A percentile compares a stretch with the other conserved stretches of the same genome.
These are phyloP conservation scores for Carnegiea gigantea DNA, from an alignment of 179 eudicot species.

Conservation along the genomic window DNA sequence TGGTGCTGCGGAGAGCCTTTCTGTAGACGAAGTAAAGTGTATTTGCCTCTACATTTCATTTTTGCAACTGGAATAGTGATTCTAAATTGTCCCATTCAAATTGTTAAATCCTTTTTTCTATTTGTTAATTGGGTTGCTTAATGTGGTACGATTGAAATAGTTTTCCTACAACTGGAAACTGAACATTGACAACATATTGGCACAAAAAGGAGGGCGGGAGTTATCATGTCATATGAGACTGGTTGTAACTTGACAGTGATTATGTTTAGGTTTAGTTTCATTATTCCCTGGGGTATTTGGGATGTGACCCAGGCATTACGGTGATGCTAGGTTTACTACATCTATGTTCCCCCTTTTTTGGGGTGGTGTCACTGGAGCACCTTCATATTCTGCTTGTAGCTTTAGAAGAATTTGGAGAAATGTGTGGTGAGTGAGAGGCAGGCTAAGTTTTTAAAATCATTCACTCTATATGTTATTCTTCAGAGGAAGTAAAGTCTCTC, in stretches of 20 bases:
- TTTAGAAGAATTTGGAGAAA: neutral
- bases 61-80: neutral
- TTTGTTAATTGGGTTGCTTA: neutral
- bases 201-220: neutral
- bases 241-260: neutral
- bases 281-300: neutral
- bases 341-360: neutral
- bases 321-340: neutral
- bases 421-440: neutral
- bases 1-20: constrained; percentile 40
- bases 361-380: neutral
- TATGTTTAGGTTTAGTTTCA: neutral
- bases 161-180: too few relatives aligned
- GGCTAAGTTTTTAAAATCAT: neutral
- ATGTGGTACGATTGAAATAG: neutral
- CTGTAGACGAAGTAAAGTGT: constrained; percentile 50
- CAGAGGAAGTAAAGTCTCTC: neutral
- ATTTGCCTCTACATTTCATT: neutral
- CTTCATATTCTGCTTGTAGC: neutral
- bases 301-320: neutral
- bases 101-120: neutral
- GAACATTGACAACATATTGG: neutral
- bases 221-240: neutral
- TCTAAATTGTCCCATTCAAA: neutral
- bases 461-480: neutral